phyloP scores from a whole-genome alignment of 2,329 filamentous ascomycete species.

The Beauveria pseudobassiana region DNA sequence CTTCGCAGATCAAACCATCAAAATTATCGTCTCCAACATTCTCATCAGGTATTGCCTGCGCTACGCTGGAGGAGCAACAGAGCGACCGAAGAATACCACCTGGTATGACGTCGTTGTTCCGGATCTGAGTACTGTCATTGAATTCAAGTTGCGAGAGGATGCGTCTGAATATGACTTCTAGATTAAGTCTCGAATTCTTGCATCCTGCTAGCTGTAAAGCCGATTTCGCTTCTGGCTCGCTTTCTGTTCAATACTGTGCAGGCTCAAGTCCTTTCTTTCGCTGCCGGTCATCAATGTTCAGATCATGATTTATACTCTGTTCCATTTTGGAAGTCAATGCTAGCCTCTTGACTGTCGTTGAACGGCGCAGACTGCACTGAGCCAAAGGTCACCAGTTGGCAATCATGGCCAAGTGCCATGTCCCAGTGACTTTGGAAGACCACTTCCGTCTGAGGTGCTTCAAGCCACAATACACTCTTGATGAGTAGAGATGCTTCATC shows the following conservation, averaged over 20 bases:
- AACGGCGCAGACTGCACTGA: constrained; percentile 1
- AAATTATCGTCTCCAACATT: constrained; percentile 3
- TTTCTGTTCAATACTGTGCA: neutral
- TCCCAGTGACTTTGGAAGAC: constrained; percentile 11
- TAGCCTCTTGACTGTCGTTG: too few relatives aligned
- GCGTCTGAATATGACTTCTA: neutral
- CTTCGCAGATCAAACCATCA: neutral
- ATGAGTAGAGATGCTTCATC: neutral
- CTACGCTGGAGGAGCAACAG: neutral
- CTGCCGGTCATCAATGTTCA: too few relatives aligned
- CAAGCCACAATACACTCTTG: constrained; percentile 5
- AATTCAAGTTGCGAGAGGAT: constrained; percentile 1
- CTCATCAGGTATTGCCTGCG: neutral
- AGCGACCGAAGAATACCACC: neutral
- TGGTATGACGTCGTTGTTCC: constrained; percentile 4
- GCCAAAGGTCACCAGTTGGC: neutral
- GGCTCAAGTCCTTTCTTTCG: neutral
- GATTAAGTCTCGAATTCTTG: neutral
- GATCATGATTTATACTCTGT: neutral
- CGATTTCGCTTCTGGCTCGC: too few relatives aligned
- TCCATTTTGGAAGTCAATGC: too few relatives aligned
- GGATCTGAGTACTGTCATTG: neutral
- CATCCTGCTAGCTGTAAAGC: neutral
- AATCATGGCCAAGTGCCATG: neutral
- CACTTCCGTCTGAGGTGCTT: neutral